A percentile compares a stretch with the other conserved stretches of the same genome.
Conservation (phyloP, 2,329 filamentous ascomycete genomes). For the Rhynchosporium secalis region DNA sequence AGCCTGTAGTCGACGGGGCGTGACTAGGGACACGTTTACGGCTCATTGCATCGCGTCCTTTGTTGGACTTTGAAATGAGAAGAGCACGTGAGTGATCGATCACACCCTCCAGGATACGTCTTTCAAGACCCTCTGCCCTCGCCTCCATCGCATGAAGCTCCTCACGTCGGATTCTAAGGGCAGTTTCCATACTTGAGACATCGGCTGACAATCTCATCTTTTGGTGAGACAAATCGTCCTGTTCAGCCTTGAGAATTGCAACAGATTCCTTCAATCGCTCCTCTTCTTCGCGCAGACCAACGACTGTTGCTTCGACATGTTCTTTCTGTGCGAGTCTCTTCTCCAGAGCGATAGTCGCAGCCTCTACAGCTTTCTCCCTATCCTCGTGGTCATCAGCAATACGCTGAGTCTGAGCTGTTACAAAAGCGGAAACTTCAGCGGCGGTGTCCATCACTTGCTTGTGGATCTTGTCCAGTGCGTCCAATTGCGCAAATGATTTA, state of each 20-base stretch:
- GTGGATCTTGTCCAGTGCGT: conserved; percentile 85
- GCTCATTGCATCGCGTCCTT: conserved; percentile 49
- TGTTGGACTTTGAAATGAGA: conserved; percentile 67
- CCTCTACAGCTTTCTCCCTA: conserved; percentile 75
- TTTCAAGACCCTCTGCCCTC: conserved; percentile 84
- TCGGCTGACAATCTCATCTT: conserved; percentile 81
- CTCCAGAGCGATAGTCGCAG: conserved; percentile 78
- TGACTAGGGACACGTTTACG: conserved; percentile 52
- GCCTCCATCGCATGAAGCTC: conserved; percentile 89
- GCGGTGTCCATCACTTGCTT: conserved; percentile 83
- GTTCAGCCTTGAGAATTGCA: conserved; percentile 52
- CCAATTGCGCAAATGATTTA: conserved; percentile 72
- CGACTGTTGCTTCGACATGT: conserved; percentile 54
- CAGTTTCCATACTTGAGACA: conserved; percentile 87
- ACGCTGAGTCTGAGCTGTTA: conserved; percentile 72
- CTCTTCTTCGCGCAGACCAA: conserved; percentile 56
- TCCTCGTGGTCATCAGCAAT: conserved; percentile 77
- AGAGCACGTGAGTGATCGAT: conserved; percentile 93
- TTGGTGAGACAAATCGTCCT: conserved; percentile 73
- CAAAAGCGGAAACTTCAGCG: conserved; percentile 78
- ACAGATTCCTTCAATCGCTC: conserved; percentile 62
- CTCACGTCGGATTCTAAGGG: conserved; percentile 82
- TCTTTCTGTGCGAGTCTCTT: conserved; percentile 68
- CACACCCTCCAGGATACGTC: conserved; percentile 89
- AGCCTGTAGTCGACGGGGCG: conserved; percentile 44